phyloP scores from a whole-genome alignment of 306 rosid genomes.

The Nissolia schottii region DNA sequence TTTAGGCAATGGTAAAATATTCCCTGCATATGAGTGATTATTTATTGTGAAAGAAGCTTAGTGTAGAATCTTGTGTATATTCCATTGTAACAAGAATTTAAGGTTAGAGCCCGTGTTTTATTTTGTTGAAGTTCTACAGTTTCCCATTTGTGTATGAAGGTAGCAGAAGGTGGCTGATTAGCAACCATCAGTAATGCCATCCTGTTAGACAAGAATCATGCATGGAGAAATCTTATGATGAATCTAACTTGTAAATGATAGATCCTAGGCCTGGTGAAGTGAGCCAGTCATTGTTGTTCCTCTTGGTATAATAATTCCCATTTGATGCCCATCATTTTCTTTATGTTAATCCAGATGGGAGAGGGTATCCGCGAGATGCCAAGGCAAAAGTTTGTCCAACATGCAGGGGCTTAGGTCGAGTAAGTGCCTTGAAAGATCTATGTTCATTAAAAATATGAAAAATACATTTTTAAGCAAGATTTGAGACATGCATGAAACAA shows the following conservation, averaged over 20 bases:
- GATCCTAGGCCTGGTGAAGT: constrained; percentile 20
- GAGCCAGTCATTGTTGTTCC: constrained; percentile 7
- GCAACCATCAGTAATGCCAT: background rate
- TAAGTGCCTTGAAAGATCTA: constrained; percentile 55
- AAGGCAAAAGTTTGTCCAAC: constrained; percentile 71
- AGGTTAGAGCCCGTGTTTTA: background rate
- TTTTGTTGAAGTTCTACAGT: background rate
- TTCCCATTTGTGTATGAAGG: constrained; percentile 1
- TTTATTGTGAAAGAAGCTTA: background rate
- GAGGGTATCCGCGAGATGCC: constrained; percentile 69
- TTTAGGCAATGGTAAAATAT: constrained; percentile 15
- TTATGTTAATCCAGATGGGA: constrained; percentile 61
- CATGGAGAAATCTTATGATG: constrained; percentile 4
- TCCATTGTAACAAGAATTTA: background rate
- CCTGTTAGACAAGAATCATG: background rate
- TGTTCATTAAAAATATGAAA: constrained; percentile 21
- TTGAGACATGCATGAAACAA: constrained; percentile 18
- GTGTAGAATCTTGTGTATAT: background rate
- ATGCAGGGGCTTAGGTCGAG: constrained; percentile 91
- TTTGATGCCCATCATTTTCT: constrained; percentile 1
- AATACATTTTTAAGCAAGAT: constrained; percentile 4
- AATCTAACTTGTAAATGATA: background rate
- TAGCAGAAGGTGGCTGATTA: constrained; percentile 1
- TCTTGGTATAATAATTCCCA: constrained; percentile 2
- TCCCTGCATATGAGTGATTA: background rate